phyloP scores from a whole-genome alignment of 208 protist genomes.

The Acanthamoeba culbertsoni region DNA sequence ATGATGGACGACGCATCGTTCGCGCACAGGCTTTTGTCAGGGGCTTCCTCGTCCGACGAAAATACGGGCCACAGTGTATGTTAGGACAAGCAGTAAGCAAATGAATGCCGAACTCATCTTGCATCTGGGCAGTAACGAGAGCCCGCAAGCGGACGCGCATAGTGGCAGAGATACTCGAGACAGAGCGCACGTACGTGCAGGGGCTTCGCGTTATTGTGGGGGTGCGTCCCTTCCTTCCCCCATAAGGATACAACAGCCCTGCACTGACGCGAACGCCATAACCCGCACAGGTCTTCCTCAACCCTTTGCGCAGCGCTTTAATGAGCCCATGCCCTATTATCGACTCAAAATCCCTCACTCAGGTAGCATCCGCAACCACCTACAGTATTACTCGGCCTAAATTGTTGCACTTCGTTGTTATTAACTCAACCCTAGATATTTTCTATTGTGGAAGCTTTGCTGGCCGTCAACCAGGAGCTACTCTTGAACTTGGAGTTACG shows the following conservation, averaged over 20 bases:
- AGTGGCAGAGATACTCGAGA: slow-evolving; percentile 34
- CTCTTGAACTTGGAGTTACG: neutral
- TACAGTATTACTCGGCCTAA: too few relatives aligned
- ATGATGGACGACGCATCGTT: neutral
- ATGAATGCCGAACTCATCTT: too few relatives aligned
- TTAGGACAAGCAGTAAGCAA: too few relatives aligned
- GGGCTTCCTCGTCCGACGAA: neutral
- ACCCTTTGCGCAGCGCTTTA: neutral
- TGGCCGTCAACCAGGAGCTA: slow-evolving; percentile 10
- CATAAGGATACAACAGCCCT: too few relatives aligned
- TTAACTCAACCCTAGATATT: neutral
- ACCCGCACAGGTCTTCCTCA: slow-evolving; percentile 14
- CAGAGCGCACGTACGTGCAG: slow-evolving; percentile 42
- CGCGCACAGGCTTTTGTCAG: slow-evolving; percentile 6
- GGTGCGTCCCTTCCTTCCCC: neutral
- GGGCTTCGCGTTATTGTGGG: neutral
- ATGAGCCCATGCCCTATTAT: neutral
- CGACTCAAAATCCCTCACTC: neutral
- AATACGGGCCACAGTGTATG: neutral
- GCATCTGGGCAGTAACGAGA: neutral
- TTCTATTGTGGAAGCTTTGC: slow-evolving; percentile 5
- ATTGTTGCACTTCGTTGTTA: too few relatives aligned
- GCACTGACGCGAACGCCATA: too few relatives aligned
- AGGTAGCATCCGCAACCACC: too few relatives aligned
- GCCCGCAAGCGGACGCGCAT: slow-evolving; percentile 22